Conservation (phyloP, 139 green algal genomes). For the Tetradesmus lagerheimii region DNA sequence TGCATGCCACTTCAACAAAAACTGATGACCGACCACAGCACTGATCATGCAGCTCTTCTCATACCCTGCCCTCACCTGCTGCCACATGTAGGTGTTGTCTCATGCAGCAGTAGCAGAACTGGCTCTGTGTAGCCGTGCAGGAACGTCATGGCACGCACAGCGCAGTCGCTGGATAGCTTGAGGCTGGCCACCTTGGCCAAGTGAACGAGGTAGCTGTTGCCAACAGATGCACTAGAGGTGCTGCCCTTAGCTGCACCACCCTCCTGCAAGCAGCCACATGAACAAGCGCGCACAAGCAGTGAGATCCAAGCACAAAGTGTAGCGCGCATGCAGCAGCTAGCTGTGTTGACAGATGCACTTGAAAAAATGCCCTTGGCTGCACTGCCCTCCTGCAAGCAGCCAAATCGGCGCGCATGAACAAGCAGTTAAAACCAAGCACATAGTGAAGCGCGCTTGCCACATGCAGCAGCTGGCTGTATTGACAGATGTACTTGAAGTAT, state of each 20-base stretch:
- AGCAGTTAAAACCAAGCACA: no score
- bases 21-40: not conserved
- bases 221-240: constrained; percentile 61
- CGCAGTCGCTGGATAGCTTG: constrained; percentile 2
- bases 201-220: constrained; percentile 84
- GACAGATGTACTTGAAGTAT: not conserved
- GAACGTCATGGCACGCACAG: constrained; percentile 84
- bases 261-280: constrained; percentile 35
- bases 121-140: constrained; percentile 94
- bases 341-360: not conserved
- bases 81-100: constrained; percentile 87
- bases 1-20: no score
- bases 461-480: no score
- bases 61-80: constrained; percentile 58
- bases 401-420: no score
- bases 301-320: no score
- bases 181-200: constrained; percentile 55
- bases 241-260: constrained; percentile 10
- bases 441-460: no score
- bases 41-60: no score
- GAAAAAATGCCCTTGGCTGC: not conserved
- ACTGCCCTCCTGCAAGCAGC: constrained; percentile 27
- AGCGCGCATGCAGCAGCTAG: no score
- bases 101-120: constrained; percentile 90
- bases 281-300: constrained; percentile 10